Evolutionary conservation across 768 basidiomycete species (phyloP), one percentile per base, ranked within the genome.

Genomic region (button mushroom (Agaricus bisporus)): DNA sequence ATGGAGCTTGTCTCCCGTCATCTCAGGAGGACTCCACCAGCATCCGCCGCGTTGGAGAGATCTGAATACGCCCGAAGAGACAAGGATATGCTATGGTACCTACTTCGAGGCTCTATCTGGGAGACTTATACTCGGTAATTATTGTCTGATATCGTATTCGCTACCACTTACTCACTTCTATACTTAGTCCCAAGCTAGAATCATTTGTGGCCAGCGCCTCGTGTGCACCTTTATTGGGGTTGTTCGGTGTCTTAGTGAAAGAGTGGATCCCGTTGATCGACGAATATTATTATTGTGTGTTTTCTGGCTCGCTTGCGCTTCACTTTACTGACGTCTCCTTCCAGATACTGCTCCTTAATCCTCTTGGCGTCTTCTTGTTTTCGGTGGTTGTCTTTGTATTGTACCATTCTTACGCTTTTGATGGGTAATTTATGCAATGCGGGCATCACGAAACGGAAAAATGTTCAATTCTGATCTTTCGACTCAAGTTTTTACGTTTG

Each of bases 231-330:
- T 48, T 91, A 25, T 62, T 93, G 25, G 80, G 83, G n/a, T 64
- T 91, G 45, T 67, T 90, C 38, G 75, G 88, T 58, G 79, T 83
- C 22, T 70, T 93, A 54, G 65, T 90, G 54, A 84, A 81, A 58
- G 90, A 91, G 62, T 93, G 91, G 91, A 82, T 93, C 58, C 91
- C 90, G 17, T 70, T 93, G 64, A 88, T 93, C 56, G 83, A 93
- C 65, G 88, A 89, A 63, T 93, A 93, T 70, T 85, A 93, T 72
- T 93, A 93, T 75, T 93, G 91, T 91, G 63, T 56, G 91, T 76
- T 39, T 37, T 10, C n/a, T 49, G 32, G 25, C 22, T 22, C 32
- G 32, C 28, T 47, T 35, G 26, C n/a, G 11, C n/a, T n/a, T 51
- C 15, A 20, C 25, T 22, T 32, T 29, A 20, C 56, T 25, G 41